Evolutionary conservation across 208 protist genomes (phyloP).

Genomic region (Borovskyia barvae): DNA sequence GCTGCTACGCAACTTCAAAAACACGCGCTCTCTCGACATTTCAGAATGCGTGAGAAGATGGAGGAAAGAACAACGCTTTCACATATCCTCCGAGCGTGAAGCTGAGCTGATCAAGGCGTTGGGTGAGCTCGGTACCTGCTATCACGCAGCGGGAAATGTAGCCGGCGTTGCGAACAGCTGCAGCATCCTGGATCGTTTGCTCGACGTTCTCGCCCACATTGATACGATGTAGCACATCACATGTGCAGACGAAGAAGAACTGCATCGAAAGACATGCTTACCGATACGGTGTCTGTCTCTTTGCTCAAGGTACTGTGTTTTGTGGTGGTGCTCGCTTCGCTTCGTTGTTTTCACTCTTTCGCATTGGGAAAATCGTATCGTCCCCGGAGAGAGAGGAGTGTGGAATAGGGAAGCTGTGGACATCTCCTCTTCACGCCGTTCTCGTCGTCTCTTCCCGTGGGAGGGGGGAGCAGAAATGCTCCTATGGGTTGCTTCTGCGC

Average conservation of each 20-base stretch:
- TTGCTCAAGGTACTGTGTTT: no score
- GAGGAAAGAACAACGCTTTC: constrained; percentile 21
- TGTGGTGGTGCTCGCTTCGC: no score
- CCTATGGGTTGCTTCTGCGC: no score
- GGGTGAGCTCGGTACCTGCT: constrained; percentile 15
- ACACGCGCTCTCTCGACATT: constrained; percentile 6
- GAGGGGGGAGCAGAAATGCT: no score
- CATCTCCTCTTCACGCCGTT: no score
- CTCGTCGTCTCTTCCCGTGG: no score
- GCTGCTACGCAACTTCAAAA: constrained; percentile 17
- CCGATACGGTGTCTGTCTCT: not conserved
- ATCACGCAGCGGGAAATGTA: not conserved
- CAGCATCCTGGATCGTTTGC: constrained; percentile 7
- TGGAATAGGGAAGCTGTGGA: not conserved
- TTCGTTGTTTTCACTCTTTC: no score
- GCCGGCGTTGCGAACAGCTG: constrained; percentile 6
- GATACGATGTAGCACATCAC: constrained; percentile 4
- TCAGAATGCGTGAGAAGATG: constrained; percentile 14
- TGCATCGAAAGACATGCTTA: not conserved
- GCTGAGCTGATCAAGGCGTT: constrained; percentile 11
- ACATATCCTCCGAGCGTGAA: constrained; percentile 16
- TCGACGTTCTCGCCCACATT: constrained; percentile 21
- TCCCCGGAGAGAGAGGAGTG: not conserved
- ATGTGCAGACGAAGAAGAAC: not conserved
- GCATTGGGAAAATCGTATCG: no score